These are phyloP conservation scores for Penicillium expansum DNA, from an alignment of 2,329 filamentous ascomycete genomes.

Conservation along the genomic window DNA sequence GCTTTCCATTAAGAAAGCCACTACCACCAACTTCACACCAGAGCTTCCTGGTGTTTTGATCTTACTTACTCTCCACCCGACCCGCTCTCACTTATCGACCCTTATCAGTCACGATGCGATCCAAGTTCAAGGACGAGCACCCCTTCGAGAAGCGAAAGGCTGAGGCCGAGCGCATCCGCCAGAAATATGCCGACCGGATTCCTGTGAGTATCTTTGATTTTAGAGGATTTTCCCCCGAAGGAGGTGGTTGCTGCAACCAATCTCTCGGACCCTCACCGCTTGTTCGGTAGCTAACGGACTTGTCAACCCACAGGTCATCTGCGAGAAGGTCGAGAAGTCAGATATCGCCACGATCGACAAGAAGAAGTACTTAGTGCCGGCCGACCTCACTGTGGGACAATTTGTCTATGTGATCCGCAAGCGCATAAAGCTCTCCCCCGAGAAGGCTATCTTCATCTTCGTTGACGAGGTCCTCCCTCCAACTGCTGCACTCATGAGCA, in stretches of 20 bases:
- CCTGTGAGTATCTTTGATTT: constrained; percentile 64
- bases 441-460: constrained; percentile 99
- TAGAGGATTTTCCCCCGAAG: not conserved
- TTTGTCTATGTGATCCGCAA: constrained; percentile 99
- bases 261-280: constrained; percentile 28
- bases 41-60: constrained; percentile 7
- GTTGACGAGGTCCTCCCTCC: constrained; percentile 97
- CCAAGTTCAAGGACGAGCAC: constrained; percentile 99
- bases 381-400: constrained; percentile 96
- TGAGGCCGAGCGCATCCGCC: constrained; percentile 97
- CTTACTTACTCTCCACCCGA: constrained; percentile 16
- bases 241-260: not conserved
- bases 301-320: constrained; percentile 72
- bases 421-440: constrained; percentile 97
- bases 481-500: constrained; percentile 96
- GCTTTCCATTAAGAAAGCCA: constrained; percentile 11
- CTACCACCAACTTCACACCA: constrained; percentile 21
- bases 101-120: constrained; percentile 71
- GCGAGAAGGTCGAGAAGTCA: constrained; percentile 98
- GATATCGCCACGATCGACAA: constrained; percentile 99
- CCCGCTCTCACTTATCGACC: constrained; percentile 26
- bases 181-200: constrained; percentile 98
- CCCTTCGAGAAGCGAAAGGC: constrained; percentile 99
- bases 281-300: constrained; percentile 31
- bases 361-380: constrained; percentile 99